Evolutionary conservation across 306 rosid genomes (phyloP), one percentile per base, ranked within the genome.

Genomic region (Quercus rubra): DNA sequence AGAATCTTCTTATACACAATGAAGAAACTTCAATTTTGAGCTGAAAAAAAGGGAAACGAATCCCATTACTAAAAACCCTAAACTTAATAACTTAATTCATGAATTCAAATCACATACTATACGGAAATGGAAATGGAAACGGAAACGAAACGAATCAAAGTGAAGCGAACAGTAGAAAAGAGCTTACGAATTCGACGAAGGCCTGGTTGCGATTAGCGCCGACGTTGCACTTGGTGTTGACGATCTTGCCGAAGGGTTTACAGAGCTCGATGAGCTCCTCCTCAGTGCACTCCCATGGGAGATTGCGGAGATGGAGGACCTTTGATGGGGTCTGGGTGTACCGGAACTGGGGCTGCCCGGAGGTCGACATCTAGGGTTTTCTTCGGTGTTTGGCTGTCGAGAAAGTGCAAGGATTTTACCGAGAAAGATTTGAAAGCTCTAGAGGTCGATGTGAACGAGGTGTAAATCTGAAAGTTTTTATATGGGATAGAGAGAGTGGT

Each of bases 191-290:
- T 91, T 93, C 98, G 38, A 93, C 97, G 61, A 93, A 93, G 56
- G 98, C 98, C 76, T 93, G 98, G 81, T 93, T 93, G 71, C 93
- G 95, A 86, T 93, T 93, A 80, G 98, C 93, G 74, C 98, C 98
- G 67, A 93, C 98, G 87, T 93, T 93, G 83, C 97, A 90, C 82
- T 93, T 93, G 87, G 98, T 93, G 81, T 93, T 93, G 80, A 93
- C 95, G 86, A 93, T 93, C 87, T 81, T 91, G n/a, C 98, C 97
- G 74, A 93, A 93, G 71, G 97, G 98, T 79, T 85, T 86, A 78
- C 98, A 90, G 31, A 93, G 97, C 82, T 93, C 91, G 55, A 58
- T 61, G 74, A 93, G 97, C 87, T 93, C 98, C 63, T 93, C 98
- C 31, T 93, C 97, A 1, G 87, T 61, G 81, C 98, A 93, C 84